Percentiles rank a stretch among this genome's conserved stretches.
These are phyloP conservation scores for Capsella bursapastoris DNA, from an alignment of 345 rosid genomes.

Conservation along the genomic window DNA sequence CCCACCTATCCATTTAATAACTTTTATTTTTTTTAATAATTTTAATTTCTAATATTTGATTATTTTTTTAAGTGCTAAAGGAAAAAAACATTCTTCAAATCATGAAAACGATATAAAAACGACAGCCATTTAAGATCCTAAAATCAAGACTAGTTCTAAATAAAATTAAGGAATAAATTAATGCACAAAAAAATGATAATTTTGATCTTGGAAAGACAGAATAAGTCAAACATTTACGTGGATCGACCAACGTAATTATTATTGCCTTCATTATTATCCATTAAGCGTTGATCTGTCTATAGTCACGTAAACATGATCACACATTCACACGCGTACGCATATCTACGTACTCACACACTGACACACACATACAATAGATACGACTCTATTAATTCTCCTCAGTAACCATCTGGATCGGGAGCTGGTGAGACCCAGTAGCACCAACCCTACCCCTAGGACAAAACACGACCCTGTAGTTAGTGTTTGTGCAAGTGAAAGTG, in stretches of 20 bases:
- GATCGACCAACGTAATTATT: slow-evolving; percentile 17
- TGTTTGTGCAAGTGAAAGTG: slow-evolving; percentile 46
- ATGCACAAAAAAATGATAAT: no score
- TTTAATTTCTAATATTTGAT: no score
- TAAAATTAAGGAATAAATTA: no score
- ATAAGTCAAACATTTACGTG: neutral
- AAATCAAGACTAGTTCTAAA: neutral
- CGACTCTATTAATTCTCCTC: slow-evolving; percentile 9
- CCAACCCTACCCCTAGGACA: slow-evolving; percentile 42
- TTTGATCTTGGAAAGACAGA: neutral
- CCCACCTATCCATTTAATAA: no score
- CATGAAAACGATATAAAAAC: neutral
- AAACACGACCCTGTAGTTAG: slow-evolving; percentile 53
- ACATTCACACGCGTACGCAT: neutral
- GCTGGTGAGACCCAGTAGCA: neutral
- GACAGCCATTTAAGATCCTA: neutral
- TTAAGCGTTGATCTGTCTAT: slow-evolving; percentile 13
- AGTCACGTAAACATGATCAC: slow-evolving; percentile 41
- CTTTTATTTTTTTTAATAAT: no score
- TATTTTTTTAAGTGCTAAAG: no score
- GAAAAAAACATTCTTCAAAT: no score
- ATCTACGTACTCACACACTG: slow-evolving; percentile 10
- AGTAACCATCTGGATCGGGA: slow-evolving; percentile 21
- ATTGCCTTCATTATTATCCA: slow-evolving; percentile 33
- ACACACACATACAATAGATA: neutral